Percentiles rank a stretch among this genome's conserved stretches.
Conservation (phyloP, 768 basidiomycete genomes). For the Agrocybe praecox region DNA sequence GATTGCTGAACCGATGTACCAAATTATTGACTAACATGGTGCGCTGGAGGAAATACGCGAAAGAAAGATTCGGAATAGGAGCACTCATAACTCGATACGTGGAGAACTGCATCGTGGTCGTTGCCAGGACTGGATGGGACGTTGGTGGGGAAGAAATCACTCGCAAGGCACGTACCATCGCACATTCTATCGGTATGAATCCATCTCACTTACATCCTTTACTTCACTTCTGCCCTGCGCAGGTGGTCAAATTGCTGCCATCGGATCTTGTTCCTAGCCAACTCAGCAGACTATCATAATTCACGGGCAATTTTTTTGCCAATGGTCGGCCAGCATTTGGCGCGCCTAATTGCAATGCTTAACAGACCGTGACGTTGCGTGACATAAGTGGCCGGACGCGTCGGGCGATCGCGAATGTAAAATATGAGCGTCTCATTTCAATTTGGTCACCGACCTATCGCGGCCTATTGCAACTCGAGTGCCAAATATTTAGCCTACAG, state of each 20-base stretch:
- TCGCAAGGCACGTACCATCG: constrained; percentile 49
- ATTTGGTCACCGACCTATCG: constrained; percentile 1
- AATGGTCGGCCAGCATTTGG: no score
- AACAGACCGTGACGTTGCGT: no score
- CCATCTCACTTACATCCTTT: constrained; percentile 12
- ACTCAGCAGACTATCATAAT: constrained; percentile 13
- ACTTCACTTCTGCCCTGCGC: constrained; percentile 10
- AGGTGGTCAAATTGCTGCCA: constrained; percentile 42
- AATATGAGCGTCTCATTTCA: not conserved
- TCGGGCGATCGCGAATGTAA: no score
- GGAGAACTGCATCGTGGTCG: constrained; percentile 58
- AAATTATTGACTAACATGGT: constrained; percentile 79
- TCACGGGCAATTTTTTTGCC: no score
- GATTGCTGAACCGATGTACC: constrained; percentile 64
- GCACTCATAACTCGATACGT: constrained; percentile 58
- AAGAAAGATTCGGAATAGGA: constrained; percentile 59
- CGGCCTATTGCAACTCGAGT: constrained; percentile 11
- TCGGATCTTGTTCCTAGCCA: constrained; percentile 30
- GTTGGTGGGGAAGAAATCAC: constrained; percentile 76
- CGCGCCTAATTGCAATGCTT: no score
- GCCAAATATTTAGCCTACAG: constrained; percentile 31
- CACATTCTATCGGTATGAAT: constrained; percentile 5
- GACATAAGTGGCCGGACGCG: no score
- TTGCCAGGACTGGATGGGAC: constrained; percentile 83
- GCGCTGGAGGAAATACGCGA: constrained; percentile 74